Percentiles rank a stretch among this genome's conserved stretches.
These are phyloP conservation scores for Millerago galiae DNA, from an alignment of 805 yeast genomes.

Conservation along the genomic window DNA sequence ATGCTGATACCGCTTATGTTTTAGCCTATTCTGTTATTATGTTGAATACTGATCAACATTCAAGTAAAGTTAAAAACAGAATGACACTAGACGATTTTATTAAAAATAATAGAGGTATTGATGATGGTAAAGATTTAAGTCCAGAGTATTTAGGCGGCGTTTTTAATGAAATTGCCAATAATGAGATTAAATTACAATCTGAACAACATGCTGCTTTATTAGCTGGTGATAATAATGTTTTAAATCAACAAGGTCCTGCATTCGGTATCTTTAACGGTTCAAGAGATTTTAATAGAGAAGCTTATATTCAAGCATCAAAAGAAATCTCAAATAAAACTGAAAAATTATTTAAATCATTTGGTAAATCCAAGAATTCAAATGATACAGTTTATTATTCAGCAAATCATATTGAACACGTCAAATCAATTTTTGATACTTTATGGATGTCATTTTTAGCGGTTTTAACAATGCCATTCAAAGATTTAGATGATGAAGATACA, in stretches of 20 bases:
- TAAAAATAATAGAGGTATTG: slow-evolving; percentile 84
- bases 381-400: slow-evolving; percentile 68
- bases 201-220: slow-evolving; percentile 91
- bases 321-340: slow-evolving; percentile 91
- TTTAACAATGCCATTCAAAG: slow-evolving; percentile 88
- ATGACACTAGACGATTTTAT: slow-evolving; percentile 88
- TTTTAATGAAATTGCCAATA: slow-evolving; percentile 67
- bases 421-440: slow-evolving; percentile 83
- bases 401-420: slow-evolving; percentile 82
- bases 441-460: slow-evolving; percentile 99
- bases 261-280: slow-evolving; percentile 56
- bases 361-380: slow-evolving; percentile 35
- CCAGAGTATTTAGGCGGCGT: slow-evolving; percentile 62
- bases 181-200: slow-evolving; percentile 86
- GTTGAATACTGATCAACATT: slow-evolving; percentile 93
- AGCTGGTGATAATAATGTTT: slow-evolving; percentile 44
- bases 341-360: slow-evolving; percentile 63
- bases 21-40: slow-evolving; percentile 86
- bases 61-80: slow-evolving; percentile 74
- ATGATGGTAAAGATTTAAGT: slow-evolving; percentile 82
- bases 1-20: slow-evolving; percentile 91
- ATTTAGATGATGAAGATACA: slow-evolving; percentile 69
- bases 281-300: slow-evolving; percentile 69
- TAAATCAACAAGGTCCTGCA: slow-evolving; percentile 31
- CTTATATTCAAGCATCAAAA: slow-evolving; percentile 85